These are phyloP conservation scores for Pluteus cervinus DNA, from an alignment of 768 basidiomycete genomes.

Conservation along the genomic window DNA sequence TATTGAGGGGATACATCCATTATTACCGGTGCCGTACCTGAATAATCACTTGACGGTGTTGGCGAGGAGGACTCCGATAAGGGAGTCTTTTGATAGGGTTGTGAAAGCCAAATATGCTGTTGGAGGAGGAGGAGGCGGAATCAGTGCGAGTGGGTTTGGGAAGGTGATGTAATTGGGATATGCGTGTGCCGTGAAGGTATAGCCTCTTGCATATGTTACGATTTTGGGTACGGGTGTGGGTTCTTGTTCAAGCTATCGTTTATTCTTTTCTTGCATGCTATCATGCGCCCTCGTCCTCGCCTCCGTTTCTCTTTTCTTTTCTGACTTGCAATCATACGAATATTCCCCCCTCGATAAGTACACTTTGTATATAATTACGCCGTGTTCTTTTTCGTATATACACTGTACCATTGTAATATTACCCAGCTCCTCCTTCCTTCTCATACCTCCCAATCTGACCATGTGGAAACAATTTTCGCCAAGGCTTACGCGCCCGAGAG, in stretches of 20 bases:
- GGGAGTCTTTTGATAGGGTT: conserved; percentile 67
- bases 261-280: no score
- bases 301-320: no score
- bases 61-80: conserved; percentile 56
- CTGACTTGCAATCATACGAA: no score
- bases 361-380: background rate
- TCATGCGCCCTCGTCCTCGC: no score
- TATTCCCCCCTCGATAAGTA: no score
- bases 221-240: conserved; percentile 2
- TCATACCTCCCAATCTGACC: no score
- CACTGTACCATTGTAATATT: background rate
- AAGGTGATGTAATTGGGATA: background rate
- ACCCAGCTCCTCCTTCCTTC: conserved; percentile 3
- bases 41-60: conserved; percentile 67
- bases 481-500: no score
- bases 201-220: conserved; percentile 1
- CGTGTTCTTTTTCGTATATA: background rate
- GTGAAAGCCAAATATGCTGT: conserved; percentile 44
- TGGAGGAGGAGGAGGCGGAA: background rate
- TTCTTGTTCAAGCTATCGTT: no score
- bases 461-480: no score
- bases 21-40: conserved; percentile 68
- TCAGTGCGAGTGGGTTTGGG: background rate
- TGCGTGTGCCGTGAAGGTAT: background rate
- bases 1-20: conserved; percentile 58